Conservation (phyloP, 2,329 filamentous ascomycete genomes). For the Cladophialophora chaetospira region DNA sequence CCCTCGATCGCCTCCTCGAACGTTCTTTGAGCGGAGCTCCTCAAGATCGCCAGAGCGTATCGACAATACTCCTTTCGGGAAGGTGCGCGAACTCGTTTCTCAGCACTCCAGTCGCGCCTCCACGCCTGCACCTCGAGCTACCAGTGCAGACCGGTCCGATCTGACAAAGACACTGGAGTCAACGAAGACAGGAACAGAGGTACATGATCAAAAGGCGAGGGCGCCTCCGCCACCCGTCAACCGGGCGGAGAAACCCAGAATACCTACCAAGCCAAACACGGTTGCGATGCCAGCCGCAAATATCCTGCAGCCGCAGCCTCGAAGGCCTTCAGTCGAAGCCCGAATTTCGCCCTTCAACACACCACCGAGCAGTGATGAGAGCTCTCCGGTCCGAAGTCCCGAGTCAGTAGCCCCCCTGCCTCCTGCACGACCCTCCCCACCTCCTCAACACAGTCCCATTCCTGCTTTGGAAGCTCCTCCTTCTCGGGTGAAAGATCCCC, state of each 20-base stretch:
- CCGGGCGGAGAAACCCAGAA: constrained; percentile 74
- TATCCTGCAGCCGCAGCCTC: constrained; percentile 35
- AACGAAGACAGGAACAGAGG: not conserved
- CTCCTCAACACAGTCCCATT: not conserved
- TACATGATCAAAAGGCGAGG: constrained; percentile 13
- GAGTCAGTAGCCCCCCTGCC: constrained; percentile 1
- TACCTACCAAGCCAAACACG: constrained; percentile 51
- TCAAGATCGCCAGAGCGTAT: constrained; percentile 32
- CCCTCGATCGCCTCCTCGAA: constrained; percentile 45
- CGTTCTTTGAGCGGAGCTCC: constrained; percentile 31
- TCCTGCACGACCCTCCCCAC: not conserved
- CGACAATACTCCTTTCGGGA: constrained; percentile 28
- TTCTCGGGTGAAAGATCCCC: constrained; percentile 23
- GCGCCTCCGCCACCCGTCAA: constrained; percentile 69
- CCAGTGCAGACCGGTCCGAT: constrained; percentile 16
- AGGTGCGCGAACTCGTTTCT: constrained; percentile 30
- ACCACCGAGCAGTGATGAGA: constrained; percentile 73
- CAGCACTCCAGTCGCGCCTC: constrained; percentile 31
- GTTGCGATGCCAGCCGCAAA: constrained; percentile 32
- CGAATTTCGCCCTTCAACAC: constrained; percentile 80
- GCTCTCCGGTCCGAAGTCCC: constrained; percentile 40
- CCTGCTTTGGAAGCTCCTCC: constrained; percentile 1
- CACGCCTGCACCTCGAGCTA: constrained; percentile 28
- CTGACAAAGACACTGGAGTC: not conserved
- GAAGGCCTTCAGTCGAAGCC: constrained; percentile 46